Percentiles rank a stretch among this genome's conserved stretches.
Conservation (phyloP, 305 asterid genomes). For the Petunia hybrid region DNA sequence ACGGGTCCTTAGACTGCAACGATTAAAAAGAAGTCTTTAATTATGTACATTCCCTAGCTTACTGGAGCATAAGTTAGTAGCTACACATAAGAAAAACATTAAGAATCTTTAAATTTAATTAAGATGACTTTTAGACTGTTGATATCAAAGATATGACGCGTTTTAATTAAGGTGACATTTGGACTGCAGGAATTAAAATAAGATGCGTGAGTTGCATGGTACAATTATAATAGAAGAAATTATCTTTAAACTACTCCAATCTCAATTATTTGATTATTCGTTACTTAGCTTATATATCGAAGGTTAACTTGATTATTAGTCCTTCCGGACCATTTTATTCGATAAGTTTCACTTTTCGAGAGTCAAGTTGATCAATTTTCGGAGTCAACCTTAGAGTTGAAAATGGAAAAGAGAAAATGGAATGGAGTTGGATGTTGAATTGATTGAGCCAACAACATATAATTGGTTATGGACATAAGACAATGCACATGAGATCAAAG, state of each 20-base stretch:
- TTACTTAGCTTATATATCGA: no score
- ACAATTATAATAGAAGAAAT: not conserved
- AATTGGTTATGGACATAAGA: conserved; percentile 21
- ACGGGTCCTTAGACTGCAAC: no score
- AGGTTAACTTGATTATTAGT: no score
- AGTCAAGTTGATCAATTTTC: not conserved
- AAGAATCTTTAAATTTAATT: no score
- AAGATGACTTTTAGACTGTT: not conserved
- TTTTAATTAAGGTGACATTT: not conserved
- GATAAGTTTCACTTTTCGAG: no score
- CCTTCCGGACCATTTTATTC: no score
- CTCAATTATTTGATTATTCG: no score
- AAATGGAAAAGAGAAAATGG: not conserved
- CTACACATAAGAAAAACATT: no score
- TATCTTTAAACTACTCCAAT: no score
- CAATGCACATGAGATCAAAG: conserved; percentile 26
- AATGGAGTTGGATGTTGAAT: conserved; percentile 6
- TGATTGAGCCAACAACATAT: conserved; percentile 22
- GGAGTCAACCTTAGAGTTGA: conserved; percentile 7
- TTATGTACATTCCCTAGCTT: no score
- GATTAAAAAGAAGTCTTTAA: no score
- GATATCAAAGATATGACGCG: not conserved
- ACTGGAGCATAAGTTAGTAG: no score
- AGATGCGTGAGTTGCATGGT: not conserved
- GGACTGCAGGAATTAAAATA: not conserved